Evolutionary conservation across 164 flowering plant species (phyloP), one percentile per base, ranked within the genome.

Genomic region (Aristolochia fimbriata): DNA sequence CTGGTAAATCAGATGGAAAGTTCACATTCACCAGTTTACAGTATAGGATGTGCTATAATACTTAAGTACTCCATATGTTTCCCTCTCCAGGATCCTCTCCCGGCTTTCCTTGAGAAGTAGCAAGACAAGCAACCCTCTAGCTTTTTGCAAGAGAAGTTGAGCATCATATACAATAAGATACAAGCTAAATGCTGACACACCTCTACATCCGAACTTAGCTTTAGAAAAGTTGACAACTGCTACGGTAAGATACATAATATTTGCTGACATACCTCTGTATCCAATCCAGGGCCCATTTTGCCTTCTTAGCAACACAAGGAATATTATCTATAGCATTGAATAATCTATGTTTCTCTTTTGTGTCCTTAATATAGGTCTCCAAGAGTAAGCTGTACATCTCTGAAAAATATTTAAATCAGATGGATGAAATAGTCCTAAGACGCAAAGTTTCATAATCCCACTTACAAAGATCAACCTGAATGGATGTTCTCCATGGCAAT

Each of bases 361-460:
- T 61, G 63, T 89, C 90, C 74, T 80, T 82, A 58, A 89, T 85
- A 68, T 79, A 85, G n/a, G 97, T 83, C 74, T 89, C 94, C 74
- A 89, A 56, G n/a, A 89, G 86, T 71, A 85, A 77, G 80, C 97
- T 89, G 66, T 89, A 89, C 94, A 89, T 89, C 70, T 89, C 96
- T 81, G 81, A 47, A 30, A 67, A 43, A 61, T 55, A 59, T 24
- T 23, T 24, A 50, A 51, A 15, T 47, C 20, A 57, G 54, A 46
- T n/a, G 37, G 23, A 16, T 16, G 17, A 33, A 58, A 16, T 17
- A 37, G 33, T 13, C 10, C 14, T 33, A 20, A 61, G 12, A 47
- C 48, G 15, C 31, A 62, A n/a, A n/a, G 15, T 22, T 30, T 57
- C 46, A 47, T 46, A 62, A 6, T 31, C 52, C 53, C 62, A n/a